Conservation (phyloP, 768 basidiomycete species). For the Favolaschia claudopus region DNA sequence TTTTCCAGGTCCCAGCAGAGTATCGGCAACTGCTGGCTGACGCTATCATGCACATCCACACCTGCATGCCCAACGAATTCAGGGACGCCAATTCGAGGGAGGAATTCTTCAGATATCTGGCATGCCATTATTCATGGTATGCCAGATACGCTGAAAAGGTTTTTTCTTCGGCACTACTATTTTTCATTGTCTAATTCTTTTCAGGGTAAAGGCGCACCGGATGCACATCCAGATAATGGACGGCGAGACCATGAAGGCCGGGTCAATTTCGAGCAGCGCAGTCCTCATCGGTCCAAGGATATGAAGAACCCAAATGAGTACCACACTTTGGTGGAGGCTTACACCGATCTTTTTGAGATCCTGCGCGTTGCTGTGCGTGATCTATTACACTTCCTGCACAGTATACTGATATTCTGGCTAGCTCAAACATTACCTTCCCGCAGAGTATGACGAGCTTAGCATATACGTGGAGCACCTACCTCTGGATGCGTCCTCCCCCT, state of each 20-base stretch:
- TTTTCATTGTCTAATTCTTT: not conserved
- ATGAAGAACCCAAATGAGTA: not conserved
- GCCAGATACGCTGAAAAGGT: not conserved
- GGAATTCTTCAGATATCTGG: not conserved
- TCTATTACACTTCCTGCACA: not conserved
- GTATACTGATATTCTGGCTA: constrained; percentile 5
- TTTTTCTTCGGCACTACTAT: not conserved
- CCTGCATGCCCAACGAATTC: not conserved
- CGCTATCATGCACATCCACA: not conserved
- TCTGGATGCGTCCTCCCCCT: constrained; percentile 17
- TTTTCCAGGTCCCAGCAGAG: no score
- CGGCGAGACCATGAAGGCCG: not conserved
- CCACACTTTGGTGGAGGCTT: not conserved
- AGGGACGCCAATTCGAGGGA: not conserved
- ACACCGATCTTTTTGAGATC: not conserved
- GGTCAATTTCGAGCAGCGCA: not conserved
- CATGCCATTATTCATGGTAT: not conserved
- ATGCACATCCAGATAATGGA: not conserved
- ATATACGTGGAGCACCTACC: constrained; percentile 28
- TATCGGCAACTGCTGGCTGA: no score
- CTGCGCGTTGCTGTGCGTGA: not conserved
- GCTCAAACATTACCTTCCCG: constrained; percentile 29
- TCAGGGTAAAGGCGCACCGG: not conserved
- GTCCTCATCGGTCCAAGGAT: not conserved
- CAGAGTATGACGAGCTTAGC: constrained; percentile 23